Conservation (phyloP, 2,329 filamentous ascomycete species). For the Graphilbum fragrans region DNA sequence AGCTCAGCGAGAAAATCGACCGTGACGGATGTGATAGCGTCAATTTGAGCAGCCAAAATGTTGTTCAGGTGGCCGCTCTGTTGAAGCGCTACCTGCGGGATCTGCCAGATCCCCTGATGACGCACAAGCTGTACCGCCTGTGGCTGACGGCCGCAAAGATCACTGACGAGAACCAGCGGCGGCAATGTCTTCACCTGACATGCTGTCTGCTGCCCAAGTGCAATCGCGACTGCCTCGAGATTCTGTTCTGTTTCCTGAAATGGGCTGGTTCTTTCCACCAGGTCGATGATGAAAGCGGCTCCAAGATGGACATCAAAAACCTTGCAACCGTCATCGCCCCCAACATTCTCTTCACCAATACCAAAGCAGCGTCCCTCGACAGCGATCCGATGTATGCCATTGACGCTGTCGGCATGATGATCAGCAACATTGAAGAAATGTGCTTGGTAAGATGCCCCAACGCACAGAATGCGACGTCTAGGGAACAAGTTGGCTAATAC, state of each 20-base stretch:
- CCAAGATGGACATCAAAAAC: constrained; percentile 98
- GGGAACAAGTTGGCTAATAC: too few species aligned
- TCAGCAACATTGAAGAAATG: constrained; percentile 90
- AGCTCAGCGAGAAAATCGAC: constrained; percentile 78
- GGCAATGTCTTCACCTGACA: constrained; percentile 76
- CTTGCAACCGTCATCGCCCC: constrained; percentile 94
- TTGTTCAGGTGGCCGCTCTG: constrained; percentile 86
- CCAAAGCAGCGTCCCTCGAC: constrained; percentile 57
- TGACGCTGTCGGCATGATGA: constrained; percentile 81
- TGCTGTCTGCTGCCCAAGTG: constrained; percentile 88
- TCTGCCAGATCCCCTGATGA: constrained; percentile 87
- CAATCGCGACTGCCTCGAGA: constrained; percentile 88
- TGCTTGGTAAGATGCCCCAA: constrained; percentile 62
- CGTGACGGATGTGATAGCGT: constrained; percentile 73
- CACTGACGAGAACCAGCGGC: constrained; percentile 64
- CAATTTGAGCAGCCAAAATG: constrained; percentile 76
- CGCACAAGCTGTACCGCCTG: constrained; percentile 83
- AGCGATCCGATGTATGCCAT: constrained; percentile 88
- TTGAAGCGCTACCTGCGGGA: constrained; percentile 92
- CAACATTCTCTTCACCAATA: constrained; percentile 71
- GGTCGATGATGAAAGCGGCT: constrained; percentile 90
- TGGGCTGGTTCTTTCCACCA: constrained; percentile 97
- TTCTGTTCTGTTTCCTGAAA: constrained; percentile 90
- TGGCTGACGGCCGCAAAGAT: constrained; percentile 90
- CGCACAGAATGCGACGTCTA: too few species aligned